Percentiles rank a stretch among this genome's conserved stretches.
These are phyloP conservation scores for Colletotrichum sp. DNA, from an alignment of 2,329 filamentous ascomycete species.

Conservation along the genomic window DNA sequence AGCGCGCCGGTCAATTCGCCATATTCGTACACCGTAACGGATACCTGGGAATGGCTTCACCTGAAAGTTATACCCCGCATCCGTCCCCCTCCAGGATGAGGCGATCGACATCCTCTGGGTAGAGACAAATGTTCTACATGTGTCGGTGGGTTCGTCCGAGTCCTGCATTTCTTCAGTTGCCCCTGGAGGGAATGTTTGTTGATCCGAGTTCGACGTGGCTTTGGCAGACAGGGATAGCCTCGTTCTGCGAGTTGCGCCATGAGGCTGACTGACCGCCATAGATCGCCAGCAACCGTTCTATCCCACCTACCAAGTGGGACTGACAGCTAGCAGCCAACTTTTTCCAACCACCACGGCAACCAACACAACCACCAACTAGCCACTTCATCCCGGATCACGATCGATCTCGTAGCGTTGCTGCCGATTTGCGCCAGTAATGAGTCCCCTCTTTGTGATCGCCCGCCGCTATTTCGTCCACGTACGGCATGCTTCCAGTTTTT, in stretches of 20 bases:
- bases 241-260: background rate
- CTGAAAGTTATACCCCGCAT: background rate
- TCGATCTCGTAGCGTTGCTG: background rate
- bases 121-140: background rate
- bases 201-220: slow-evolving; percentile 15
- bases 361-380: background rate
- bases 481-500: background rate
- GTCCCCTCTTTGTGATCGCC: background rate
- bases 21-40: background rate
- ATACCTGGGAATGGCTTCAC: slow-evolving; percentile 11
- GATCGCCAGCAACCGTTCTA: slow-evolving; percentile 17
- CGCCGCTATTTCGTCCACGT: slow-evolving; percentile 1
- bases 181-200: slow-evolving; percentile 8
- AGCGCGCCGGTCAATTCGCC: background rate
- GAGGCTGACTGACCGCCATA: slow-evolving; percentile 25
- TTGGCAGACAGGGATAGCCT: slow-evolving; percentile 25
- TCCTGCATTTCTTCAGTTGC: slow-evolving; percentile 17
- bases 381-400: background rate
- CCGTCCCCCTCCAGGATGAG: background rate
- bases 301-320: slow-evolving; percentile 13
- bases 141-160: background rate
- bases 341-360: background rate
- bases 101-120: background rate
- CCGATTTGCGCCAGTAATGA: background rate
- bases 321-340: slow-evolving; percentile 9